Percentiles rank a stretch among this genome's conserved stretches.
Evolutionary conservation across 345 rosid genomes (phyloP).

Genomic region (Excoecaria cochinchinensis): DNA sequence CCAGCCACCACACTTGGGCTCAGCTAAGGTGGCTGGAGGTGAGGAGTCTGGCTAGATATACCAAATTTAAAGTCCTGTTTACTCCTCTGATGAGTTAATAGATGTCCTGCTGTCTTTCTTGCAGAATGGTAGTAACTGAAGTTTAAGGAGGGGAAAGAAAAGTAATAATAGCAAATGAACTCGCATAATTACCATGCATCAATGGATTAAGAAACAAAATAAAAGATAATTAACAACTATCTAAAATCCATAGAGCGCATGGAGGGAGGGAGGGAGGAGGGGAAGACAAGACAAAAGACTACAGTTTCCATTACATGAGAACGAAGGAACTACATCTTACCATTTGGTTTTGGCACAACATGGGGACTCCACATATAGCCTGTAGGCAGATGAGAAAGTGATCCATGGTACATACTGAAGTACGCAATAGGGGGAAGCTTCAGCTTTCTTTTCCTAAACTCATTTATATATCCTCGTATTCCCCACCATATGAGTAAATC

Average conservation of each 20-base stretch:
- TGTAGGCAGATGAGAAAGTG: slow-evolving; percentile 92
- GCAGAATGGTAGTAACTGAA: not conserved
- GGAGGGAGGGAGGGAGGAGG: not conserved
- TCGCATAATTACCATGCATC: not conserved
- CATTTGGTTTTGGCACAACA: slow-evolving; percentile 94
- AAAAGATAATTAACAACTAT: not conserved
- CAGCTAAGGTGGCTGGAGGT: not conserved
- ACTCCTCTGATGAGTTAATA: not conserved
- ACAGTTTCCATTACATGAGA: not conserved
- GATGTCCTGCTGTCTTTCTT: not conserved
- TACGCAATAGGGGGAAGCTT: slow-evolving; percentile 90
- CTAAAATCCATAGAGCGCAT: not conserved
- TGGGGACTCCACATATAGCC: slow-evolving; percentile 99
- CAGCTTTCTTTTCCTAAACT: slow-evolving; percentile 80
- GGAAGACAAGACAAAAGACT: not conserved
- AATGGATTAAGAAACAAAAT: not conserved
- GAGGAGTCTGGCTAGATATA: not conserved
- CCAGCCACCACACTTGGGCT: not conserved
- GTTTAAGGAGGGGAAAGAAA: not conserved
- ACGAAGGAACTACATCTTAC: slow-evolving; percentile 36
- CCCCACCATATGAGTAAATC: slow-evolving; percentile 99
- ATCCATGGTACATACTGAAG: slow-evolving; percentile 91
- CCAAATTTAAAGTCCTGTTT: not conserved
- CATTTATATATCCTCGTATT: slow-evolving; percentile 88
- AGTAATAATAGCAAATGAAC: not conserved